Conservation (phyloP, 176 grass and related monocot species). For the Chrysopogon serrulatus region DNA sequence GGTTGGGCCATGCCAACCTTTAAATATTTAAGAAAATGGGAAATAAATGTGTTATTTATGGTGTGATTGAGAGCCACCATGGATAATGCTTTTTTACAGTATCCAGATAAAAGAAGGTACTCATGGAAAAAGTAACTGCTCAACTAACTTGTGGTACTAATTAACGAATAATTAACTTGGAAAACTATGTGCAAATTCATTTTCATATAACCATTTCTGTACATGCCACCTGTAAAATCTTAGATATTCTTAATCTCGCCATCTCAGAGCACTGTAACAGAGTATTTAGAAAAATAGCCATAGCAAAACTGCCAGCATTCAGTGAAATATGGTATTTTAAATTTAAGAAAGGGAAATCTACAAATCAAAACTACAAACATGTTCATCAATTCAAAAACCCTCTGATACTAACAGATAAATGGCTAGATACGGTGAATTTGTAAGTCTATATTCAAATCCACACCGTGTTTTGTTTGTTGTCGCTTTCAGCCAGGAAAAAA, state of each 20-base stretch:
- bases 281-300: not conserved
- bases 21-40: not conserved
- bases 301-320: not conserved
- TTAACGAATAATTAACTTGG: not conserved
- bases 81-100: not conserved
- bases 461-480: not conserved
- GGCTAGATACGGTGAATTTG: not conserved
- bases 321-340: not conserved
- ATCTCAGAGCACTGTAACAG: not conserved
- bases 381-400: not conserved
- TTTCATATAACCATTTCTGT: not conserved
- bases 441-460: not conserved
- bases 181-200: not conserved
- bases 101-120: not conserved
- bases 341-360: not conserved
- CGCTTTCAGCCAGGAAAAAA: not conserved
- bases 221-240: not conserved
- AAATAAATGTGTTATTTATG: not conserved
- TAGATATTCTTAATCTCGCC: not conserved
- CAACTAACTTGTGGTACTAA: not conserved
- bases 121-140: not conserved
- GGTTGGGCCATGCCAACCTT: not conserved
- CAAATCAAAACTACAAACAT: not conserved
- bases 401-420: not conserved
- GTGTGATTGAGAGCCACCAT: not conserved